phyloP scores from a whole-genome alignment of 2,329 filamentous ascomycete genomes.

The Colletotrichum navitas region DNA sequence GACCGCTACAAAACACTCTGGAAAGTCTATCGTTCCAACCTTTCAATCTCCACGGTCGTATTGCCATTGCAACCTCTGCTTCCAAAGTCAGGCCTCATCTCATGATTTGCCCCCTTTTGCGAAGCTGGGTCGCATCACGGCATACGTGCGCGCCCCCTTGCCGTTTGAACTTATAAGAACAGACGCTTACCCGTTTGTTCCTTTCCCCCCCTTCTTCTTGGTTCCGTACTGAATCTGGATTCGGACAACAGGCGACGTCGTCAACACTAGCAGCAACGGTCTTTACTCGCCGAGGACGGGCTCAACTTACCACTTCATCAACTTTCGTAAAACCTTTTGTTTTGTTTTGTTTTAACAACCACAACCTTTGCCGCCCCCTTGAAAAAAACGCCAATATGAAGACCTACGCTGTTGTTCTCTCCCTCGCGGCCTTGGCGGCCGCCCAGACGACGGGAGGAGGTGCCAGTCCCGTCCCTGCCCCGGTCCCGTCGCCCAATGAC shows the following conservation, averaged over 20 bases:
- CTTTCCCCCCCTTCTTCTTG: rapidly evolving
- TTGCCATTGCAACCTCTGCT: not conserved
- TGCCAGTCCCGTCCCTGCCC: constrained; percentile 11
- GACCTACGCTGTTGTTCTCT: constrained; percentile 36
- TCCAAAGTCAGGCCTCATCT: constrained; percentile 3
- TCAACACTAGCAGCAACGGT: constrained; percentile 32
- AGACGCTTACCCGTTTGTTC: not conserved
- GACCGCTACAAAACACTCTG: constrained; percentile 39
- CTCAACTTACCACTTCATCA: constrained; percentile 4
- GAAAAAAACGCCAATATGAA: constrained; percentile 24
- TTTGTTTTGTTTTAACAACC: not conserved
- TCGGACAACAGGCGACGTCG: constrained; percentile 30
- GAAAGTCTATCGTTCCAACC: constrained; percentile 39
- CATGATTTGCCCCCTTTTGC: constrained; percentile 1
- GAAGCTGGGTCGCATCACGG: not conserved
- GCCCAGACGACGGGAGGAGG: constrained; percentile 13
- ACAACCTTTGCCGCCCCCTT: not conserved
- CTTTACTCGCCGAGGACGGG: constrained; percentile 35
- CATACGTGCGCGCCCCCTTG: not conserved
- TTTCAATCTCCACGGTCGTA: constrained; percentile 20
- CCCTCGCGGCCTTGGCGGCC: constrained; percentile 23
- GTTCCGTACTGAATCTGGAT: constrained; percentile 34
- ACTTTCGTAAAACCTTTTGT: constrained; percentile 25
- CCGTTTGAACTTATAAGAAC: constrained; percentile 32
- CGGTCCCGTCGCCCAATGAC: constrained; percentile 21